Percentiles rank a stretch among this genome's conserved stretches.
Conservation (phyloP, 192 early-diverging fungal species). For the Coemansia sp. region DNA sequence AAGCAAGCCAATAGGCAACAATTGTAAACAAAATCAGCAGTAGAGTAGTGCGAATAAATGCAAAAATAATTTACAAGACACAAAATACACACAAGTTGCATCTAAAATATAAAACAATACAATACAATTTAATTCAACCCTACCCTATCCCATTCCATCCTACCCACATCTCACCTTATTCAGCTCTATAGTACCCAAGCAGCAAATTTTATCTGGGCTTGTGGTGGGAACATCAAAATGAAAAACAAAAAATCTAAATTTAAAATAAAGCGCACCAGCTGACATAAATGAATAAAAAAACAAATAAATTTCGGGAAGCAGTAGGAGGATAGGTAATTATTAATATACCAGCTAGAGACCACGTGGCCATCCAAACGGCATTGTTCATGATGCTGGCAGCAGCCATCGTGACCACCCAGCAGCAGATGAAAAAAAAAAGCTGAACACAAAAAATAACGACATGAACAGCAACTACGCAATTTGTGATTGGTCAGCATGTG, state of each 20-base stretch:
- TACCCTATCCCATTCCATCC: too few relatives aligned
- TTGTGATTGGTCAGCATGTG: too few relatives aligned
- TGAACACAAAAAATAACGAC: neutral
- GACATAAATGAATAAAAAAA: neutral
- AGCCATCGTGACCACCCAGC: slow-evolving; percentile 5
- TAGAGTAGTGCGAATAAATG: neutral
- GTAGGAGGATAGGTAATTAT: slow-evolving; percentile 6
- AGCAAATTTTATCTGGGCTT: too few relatives aligned
- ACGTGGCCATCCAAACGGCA: slow-evolving; percentile 3
- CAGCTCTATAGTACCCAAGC: too few relatives aligned
- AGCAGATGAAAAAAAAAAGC: neutral
- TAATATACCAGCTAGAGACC: slow-evolving; percentile 2
- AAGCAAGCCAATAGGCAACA: neutral
- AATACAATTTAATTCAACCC: too few relatives aligned
- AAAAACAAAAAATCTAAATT: neutral
- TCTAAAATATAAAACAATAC: too few relatives aligned
- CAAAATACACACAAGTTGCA: neutral
- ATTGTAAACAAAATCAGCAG: slow-evolving; percentile 1
- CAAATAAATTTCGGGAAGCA: slow-evolving; percentile 7
- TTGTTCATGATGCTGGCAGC: slow-evolving; percentile 1
- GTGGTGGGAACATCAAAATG: slow-evolving; percentile 19
- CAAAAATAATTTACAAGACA: neutral
- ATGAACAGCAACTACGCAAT: too few relatives aligned
- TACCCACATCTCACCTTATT: too few relatives aligned
- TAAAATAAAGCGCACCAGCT: neutral